These are phyloP conservation scores for Calcarisporium arbuscula DNA, from an alignment of 2,329 filamentous ascomycete genomes.

Conservation along the genomic window DNA sequence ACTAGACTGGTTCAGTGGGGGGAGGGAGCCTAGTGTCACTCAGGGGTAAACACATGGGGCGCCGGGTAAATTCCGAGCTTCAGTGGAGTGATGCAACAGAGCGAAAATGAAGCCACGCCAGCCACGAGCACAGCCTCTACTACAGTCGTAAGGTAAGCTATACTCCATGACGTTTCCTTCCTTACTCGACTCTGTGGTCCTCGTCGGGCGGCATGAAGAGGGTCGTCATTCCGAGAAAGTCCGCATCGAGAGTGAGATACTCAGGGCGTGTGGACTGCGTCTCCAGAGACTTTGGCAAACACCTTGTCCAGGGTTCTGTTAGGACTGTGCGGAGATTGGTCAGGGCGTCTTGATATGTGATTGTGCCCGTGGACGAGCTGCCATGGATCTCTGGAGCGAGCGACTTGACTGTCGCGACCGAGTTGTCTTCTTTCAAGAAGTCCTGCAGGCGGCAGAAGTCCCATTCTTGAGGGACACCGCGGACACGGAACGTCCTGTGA, in stretches of 20 bases:
- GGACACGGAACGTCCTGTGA: constrained; percentile 1
- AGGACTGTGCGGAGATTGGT: not conserved
- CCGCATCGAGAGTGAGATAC: not conserved
- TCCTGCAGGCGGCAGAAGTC: not conserved
- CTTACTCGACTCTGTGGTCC: constrained; percentile 7
- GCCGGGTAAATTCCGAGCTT: too few species aligned
- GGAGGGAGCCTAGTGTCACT: too few species aligned
- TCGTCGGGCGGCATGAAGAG: constrained; percentile 1
- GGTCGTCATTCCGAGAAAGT: constrained; percentile 7
- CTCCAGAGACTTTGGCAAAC: not conserved
- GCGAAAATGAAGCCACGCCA: too few species aligned
- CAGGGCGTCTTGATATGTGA: not conserved
- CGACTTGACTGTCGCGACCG: not conserved
- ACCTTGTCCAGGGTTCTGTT: not conserved
- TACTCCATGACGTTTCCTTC: not conserved
- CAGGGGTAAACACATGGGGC: too few species aligned
- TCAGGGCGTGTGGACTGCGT: not conserved
- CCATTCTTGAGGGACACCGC: not conserved
- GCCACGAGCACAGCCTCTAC: too few species aligned
- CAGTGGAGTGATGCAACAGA: too few species aligned
- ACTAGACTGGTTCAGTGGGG: too few species aligned
- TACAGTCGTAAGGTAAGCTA: too few species aligned
- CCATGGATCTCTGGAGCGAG: not conserved
- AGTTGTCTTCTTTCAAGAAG: not conserved
- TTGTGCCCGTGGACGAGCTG: not conserved